Base-by-base conservation (phyloP, 371 early-diverging fungal genomes). In the Amoeboradix gromovi region DNA sequence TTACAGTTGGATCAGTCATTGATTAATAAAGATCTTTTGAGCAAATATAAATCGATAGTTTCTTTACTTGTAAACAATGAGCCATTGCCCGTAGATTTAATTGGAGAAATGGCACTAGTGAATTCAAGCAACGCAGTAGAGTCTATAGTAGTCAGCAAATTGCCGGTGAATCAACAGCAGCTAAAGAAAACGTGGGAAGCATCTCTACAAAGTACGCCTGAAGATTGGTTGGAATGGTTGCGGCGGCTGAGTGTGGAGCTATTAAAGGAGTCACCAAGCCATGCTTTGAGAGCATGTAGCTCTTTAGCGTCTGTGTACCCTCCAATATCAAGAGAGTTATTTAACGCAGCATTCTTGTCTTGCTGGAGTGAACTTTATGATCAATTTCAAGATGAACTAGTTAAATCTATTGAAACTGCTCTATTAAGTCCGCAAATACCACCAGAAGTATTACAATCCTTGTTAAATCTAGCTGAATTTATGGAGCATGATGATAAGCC, bases 401-500 rank as follows among this genome's bases (percentile, higher is more conserved):
- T 93, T 0, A 76, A 77, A 16, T 84, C 88, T 0, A 76, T 95
- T 27, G 90, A 92, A 74, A 85, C 83, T 0, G 96, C 94, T 1
- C 78, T 93, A 2, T 81, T 82, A 22, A 87, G 90, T 17, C 82
- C 85, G 5, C 88, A 85, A 65, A 89, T 90, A 48, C 91, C 96
- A 1, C 86, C 90, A 0, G 94, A 97, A 73, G 87, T 92, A 68
- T 80, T 92, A 69, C 92, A 91, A 74, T 85, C 85, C 0, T 78
- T 97, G 27, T 80, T 97, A 30, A 90, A 92, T 70, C 81, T 97
- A 28, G 94, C 94, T 28, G 98, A 94, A 76, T 94, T 91, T 71
- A 93, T 97, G 95, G 96, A 97, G 76, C 93, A 91, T 70, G 92
- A 94, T 74, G 93, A 91, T 74, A 91, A 91, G 73, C 84, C 91